Percentiles rank a stretch among this genome's conserved stretches.
Evolutionary conservation across 2,329 filamentous ascomycete genomes (phyloP).

Genomic region (Microcera coccophila): DNA sequence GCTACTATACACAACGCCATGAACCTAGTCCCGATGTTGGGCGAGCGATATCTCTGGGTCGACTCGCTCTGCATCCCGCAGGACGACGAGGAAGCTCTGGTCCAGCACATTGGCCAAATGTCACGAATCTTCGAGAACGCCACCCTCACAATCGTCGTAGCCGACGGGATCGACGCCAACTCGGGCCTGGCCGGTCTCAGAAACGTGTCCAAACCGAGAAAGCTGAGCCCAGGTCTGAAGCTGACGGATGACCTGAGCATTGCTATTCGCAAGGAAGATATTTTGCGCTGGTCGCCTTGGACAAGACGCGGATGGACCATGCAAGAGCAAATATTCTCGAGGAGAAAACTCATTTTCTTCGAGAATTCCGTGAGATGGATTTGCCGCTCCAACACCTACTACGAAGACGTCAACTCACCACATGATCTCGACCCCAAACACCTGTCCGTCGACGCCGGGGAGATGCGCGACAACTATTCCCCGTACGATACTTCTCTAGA

Average conservation of each 20-base stretch:
- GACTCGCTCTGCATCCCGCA: conserved; percentile 10
- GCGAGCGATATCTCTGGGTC: conserved; percentile 9
- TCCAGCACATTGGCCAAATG: conserved; percentile 7
- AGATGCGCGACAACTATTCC: neutral
- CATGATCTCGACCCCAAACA: neutral
- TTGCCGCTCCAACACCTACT: conserved; percentile 4
- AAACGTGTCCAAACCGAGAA: conserved; percentile 2
- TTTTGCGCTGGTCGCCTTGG: neutral
- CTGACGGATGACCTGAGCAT: neutral
- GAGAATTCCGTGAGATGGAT: conserved; percentile 3
- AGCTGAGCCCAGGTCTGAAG: neutral
- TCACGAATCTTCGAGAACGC: conserved; percentile 7
- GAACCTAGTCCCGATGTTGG: conserved; percentile 5
- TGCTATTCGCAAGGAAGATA: neutral
- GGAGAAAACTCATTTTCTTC: conserved; percentile 7
- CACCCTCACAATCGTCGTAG: conserved; percentile 1
- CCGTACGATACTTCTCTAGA: conserved; percentile 2
- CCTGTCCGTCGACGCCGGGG: neutral
- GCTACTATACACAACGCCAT: conserved; percentile 5
- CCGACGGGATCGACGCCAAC: neutral
- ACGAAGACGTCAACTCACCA: conserved; percentile 4
- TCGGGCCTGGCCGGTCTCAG: conserved; percentile 2
- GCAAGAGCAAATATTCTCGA: conserved; percentile 10
- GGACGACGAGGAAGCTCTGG: conserved; percentile 3
- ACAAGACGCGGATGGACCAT: conserved; percentile 8